Conservation (phyloP, 2,329 filamentous ascomycete species). For the Pseudogymnoascus sp. region DNA sequence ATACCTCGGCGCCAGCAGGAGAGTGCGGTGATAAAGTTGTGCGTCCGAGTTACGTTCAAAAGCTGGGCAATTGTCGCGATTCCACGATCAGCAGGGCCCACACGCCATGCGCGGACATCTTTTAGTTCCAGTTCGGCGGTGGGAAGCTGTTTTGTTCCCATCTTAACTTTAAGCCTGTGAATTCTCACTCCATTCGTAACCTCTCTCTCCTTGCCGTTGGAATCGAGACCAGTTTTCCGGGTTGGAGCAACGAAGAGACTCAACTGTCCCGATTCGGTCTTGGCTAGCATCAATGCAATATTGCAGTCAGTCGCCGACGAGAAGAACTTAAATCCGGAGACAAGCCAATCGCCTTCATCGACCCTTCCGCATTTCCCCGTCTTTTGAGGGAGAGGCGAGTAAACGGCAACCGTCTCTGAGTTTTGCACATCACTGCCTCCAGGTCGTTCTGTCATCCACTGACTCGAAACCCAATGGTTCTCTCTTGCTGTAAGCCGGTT, state of each 20-base stretch:
- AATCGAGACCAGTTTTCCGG: constrained; percentile 5
- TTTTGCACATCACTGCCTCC: constrained; percentile 45
- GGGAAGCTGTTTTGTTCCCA: constrained; percentile 14
- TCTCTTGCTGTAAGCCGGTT: constrained; percentile 33
- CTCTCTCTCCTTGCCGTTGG: constrained; percentile 7
- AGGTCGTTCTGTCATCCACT: constrained; percentile 49
- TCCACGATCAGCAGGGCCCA: constrained; percentile 10
- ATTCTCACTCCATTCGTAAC: constrained; percentile 13
- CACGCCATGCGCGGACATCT: constrained; percentile 10
- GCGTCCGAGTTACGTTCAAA: constrained; percentile 26
- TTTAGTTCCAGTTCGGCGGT: constrained; percentile 13
- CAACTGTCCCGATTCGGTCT: constrained; percentile 12
- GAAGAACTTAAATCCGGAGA: constrained; percentile 14
- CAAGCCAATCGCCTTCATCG: constrained; percentile 12
- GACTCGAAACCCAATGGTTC: constrained; percentile 43
- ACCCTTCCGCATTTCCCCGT: constrained; percentile 7
- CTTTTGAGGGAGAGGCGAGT: constrained; percentile 15
- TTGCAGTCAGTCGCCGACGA: constrained; percentile 11
- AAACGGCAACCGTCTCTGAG: constrained; percentile 39
- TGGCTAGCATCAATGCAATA: constrained; percentile 12
- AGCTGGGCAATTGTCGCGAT: constrained; percentile 12
- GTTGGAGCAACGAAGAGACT: constrained; percentile 12
- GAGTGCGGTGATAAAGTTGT: constrained; percentile 33
- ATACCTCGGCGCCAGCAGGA: constrained; percentile 32
- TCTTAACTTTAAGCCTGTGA: constrained; percentile 12